A percentile compares a stretch with the other conserved stretches of the same genome.
phyloP scores from a whole-genome alignment of 2,329 filamentous ascomycete species.

The Whalleya microplaca region DNA sequence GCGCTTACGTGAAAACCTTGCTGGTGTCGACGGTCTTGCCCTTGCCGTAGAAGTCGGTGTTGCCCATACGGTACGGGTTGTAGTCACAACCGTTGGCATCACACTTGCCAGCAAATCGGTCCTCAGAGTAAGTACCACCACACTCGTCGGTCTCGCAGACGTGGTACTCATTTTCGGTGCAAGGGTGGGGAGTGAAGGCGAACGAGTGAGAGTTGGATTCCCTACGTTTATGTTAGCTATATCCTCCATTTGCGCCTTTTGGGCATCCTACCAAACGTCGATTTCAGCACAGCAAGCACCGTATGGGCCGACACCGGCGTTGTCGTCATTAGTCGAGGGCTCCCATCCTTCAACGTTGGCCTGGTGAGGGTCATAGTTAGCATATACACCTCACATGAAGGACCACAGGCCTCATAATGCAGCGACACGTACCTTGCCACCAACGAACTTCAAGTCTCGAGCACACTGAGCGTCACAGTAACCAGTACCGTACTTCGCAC shows the following conservation, averaged over 20 bases:
- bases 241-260: background rate
- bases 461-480: conserved; percentile 58
- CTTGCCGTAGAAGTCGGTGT: conserved; percentile 62
- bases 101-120: conserved; percentile 62
- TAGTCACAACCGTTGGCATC: conserved; percentile 70
- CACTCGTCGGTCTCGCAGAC: conserved; percentile 52
- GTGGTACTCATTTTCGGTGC: conserved; percentile 50
- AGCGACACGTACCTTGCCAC: conserved; percentile 40
- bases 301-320: conserved; percentile 52
- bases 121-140: conserved; percentile 51
- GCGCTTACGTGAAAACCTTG: conserved; percentile 57
- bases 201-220: conserved; percentile 65
- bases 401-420: too few species aligned
- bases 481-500: conserved; percentile 56
- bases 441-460: conserved; percentile 56
- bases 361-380: conserved; percentile 19
- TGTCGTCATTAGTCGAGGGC: conserved; percentile 53
- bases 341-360: conserved; percentile 54
- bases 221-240: conserved; percentile 24
- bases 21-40: conserved; percentile 60
- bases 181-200: conserved; percentile 66
- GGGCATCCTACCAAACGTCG: conserved; percentile 54
- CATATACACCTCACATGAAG: background rate
- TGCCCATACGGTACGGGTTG: conserved; percentile 68
- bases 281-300: conserved; percentile 64